phyloP scores from a whole-genome alignment of 2,329 filamentous ascomycete species.

The Colletotrichum australisinense region DNA sequence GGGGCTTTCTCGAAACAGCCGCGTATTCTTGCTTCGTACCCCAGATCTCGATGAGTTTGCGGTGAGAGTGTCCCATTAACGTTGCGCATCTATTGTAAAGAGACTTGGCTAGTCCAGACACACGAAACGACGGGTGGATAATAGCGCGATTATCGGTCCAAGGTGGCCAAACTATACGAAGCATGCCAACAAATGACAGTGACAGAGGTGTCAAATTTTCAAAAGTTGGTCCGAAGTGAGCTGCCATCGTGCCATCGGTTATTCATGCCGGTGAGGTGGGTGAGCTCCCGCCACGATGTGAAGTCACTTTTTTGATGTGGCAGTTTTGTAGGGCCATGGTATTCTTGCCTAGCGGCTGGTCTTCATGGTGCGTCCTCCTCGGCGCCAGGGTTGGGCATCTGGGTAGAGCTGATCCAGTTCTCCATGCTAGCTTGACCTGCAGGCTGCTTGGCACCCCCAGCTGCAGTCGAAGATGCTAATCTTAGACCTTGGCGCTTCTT shows the following conservation, averaged over 20 bases:
- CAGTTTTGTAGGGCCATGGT: neutral
- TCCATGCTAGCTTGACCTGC: conserved; percentile 80
- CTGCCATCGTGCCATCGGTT: conserved; percentile 15
- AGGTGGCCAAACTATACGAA: neutral
- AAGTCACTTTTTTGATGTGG: neutral
- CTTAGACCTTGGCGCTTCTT: conserved; percentile 74
- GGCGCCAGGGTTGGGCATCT: conserved; percentile 61
- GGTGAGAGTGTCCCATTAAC: conserved; percentile 4
- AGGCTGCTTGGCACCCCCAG: conserved; percentile 55
- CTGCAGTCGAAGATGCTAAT: conserved; percentile 31
- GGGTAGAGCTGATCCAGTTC: conserved; percentile 86
- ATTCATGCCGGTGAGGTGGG: neutral
- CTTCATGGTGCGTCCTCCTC: conserved; percentile 40
- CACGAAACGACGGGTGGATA: conserved; percentile 27
- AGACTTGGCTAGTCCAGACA: conserved; percentile 9
- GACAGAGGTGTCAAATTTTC: neutral
- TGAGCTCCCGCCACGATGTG: neutral
- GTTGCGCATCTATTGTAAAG: conserved; percentile 14
- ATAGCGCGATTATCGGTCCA: neutral
- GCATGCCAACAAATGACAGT: conserved; percentile 17
- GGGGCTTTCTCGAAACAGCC: conserved; percentile 19
- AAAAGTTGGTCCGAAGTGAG: conserved; percentile 4
- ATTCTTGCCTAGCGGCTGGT: neutral
- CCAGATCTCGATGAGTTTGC: conserved; percentile 24
- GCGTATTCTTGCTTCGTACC: conserved; percentile 6